A percentile compares a stretch with the other conserved stretches of the same genome.
Conservation (phyloP, 495 filamentous ascomycete genomes). For the Polyplosphaeria fusca region DNA sequence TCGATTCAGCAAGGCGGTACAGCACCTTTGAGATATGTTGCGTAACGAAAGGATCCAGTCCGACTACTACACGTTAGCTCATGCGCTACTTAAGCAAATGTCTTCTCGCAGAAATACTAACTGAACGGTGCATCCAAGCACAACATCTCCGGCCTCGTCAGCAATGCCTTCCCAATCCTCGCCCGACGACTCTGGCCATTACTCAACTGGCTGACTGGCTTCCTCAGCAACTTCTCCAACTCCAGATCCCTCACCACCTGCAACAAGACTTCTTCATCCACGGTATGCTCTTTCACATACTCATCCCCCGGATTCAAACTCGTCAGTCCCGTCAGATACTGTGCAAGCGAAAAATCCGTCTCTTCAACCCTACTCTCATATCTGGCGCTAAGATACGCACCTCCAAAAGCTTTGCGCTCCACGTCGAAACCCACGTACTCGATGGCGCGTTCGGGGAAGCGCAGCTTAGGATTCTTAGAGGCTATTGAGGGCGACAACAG, state of each 20-base stretch:
- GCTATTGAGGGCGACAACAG: slow-evolving; percentile 61
- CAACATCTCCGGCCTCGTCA: slow-evolving; percentile 73
- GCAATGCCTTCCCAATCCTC: slow-evolving; percentile 78
- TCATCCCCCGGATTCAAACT: slow-evolving; percentile 67
- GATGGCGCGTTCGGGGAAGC: slow-evolving; percentile 62
- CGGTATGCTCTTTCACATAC: slow-evolving; percentile 45
- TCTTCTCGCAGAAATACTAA: slow-evolving; percentile 47
- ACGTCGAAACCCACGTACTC: slow-evolving; percentile 77
- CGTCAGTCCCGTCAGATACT: slow-evolving; percentile 75
- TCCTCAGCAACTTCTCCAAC: slow-evolving; percentile 61
- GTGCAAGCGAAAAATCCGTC: slow-evolving; percentile 77
- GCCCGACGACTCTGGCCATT: slow-evolving; percentile 90
- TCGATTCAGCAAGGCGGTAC: slow-evolving; percentile 57
- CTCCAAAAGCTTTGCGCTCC: slow-evolving; percentile 51
- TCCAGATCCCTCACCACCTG: slow-evolving; percentile 64
- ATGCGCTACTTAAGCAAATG: not conserved
- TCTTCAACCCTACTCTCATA: slow-evolving; percentile 86
- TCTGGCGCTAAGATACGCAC: slow-evolving; percentile 82
- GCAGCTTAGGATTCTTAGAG: slow-evolving; percentile 52
- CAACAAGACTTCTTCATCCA: slow-evolving; percentile 50
- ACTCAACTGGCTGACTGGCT: slow-evolving; percentile 82
- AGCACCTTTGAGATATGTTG: slow-evolving; percentile 67
- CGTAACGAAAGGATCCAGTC: slow-evolving; percentile 79
- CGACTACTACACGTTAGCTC: slow-evolving; percentile 50
- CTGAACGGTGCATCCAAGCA: slow-evolving; percentile 93